Evolutionary conservation across 257 asterid species (phyloP), one percentile per base, ranked within the genome.

Genomic region (Nyctanthes arbortristis): DNA sequence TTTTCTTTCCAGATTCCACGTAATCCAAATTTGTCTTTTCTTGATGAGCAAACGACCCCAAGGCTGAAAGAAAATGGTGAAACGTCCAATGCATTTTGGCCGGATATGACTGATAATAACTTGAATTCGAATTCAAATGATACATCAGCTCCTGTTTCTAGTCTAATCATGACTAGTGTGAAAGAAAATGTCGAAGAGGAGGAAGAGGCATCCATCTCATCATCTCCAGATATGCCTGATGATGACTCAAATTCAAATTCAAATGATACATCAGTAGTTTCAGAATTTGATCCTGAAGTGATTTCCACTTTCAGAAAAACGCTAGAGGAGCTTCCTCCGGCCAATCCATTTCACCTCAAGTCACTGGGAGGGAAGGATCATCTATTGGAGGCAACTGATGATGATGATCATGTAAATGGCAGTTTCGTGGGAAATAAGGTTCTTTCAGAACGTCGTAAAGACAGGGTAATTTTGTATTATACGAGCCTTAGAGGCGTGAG

Each of bases 401-500:
- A 74, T n/a, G 61, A 30, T n/a, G 18, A 40, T 12, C 3, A 40
- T 3, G 49, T 4, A 14, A 14, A 14, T n/a, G 18, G 66, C 36
- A 34, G 1, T 39, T 14, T 55, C 0, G 31, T 58, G 9, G 69
- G 3, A 16, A 25, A 45, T 32, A 75, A 55, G 69, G 8, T 40
- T 40, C 57, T 16, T 13, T 61, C 3, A 22, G 31, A 75, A 30
- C 65, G 82, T 39, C 76, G 78, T 4, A 74, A 69, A 34, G 89
- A 83, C 10, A 93, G 78, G 69, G 3, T 89, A 8, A 67, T 91
- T 3, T 81, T 94, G 58, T 94, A 94, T 43, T 94, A 86, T 63
- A 94, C 99, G 0, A 94, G 95, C 76, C 75, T 94, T 3, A 81
- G 99, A 66, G 96, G 96, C 4, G 96, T 94, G 57, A 77, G 99